These are phyloP conservation scores for Phytophthora cryptogea DNA, from an alignment of 352 stramenopile species.

Conservation along the genomic window DNA sequence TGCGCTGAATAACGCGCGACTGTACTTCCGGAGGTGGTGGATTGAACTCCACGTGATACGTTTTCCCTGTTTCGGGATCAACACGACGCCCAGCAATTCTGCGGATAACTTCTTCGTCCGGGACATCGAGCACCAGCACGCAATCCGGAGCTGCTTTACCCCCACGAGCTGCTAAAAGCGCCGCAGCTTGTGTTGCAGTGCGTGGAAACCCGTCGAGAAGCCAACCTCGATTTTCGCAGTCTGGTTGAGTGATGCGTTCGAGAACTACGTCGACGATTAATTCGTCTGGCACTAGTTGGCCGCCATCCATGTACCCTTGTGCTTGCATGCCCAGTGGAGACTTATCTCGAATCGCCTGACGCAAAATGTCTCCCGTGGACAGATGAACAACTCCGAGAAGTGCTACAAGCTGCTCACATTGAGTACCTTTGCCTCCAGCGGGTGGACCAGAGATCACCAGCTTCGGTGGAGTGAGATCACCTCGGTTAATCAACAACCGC, in stretches of 20 bases:
- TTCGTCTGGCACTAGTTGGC: slow-evolving; percentile 91
- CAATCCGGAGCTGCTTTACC: slow-evolving; percentile 68
- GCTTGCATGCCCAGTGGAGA: slow-evolving; percentile 72
- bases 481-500: slow-evolving; percentile 35
- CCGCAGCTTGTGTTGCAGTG: slow-evolving; percentile 85
- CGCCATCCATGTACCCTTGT: slow-evolving; percentile 91
- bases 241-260: slow-evolving; percentile 77
- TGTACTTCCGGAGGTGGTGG: slow-evolving; percentile 85
- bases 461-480: slow-evolving; percentile 70
- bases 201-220: slow-evolving; percentile 95
- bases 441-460: slow-evolving; percentile 92
- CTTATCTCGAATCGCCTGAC: slow-evolving; percentile 80
- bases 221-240: slow-evolving; percentile 89
- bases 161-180: slow-evolving; percentile 63
- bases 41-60: slow-evolving; percentile 97
- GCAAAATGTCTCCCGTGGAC: slow-evolving; percentile 92
- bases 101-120: slow-evolving; percentile 94
- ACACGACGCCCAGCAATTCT: slow-evolving; percentile 97
- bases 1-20: slow-evolving; percentile 77
- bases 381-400: slow-evolving; percentile 92
- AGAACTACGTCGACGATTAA: slow-evolving; percentile 91
- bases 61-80: slow-evolving; percentile 92
- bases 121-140: slow-evolving; percentile 94
- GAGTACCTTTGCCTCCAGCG: slow-evolving; percentile 93
- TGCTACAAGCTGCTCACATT: slow-evolving; percentile 92